These are phyloP conservation scores for Malassezia restricta DNA, from an alignment of 1,284 basidiomycete genomes.

Conservation along the genomic window DNA sequence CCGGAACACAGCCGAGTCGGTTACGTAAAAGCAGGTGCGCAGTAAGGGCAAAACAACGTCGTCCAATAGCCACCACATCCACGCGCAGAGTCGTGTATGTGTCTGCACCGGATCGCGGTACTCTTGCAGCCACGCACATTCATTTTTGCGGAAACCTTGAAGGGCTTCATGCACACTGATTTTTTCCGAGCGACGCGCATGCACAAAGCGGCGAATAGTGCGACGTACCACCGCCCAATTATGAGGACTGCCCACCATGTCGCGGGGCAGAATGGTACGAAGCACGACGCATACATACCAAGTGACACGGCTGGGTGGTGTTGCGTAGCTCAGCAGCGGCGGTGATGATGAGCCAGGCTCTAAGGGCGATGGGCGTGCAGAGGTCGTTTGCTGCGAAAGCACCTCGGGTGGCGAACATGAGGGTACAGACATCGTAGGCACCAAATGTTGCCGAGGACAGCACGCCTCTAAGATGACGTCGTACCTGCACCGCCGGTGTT, in stretches of 20 bases:
- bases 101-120: conserved; percentile 55
- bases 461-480: conserved; percentile 55
- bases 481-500: conserved; percentile 62
- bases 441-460: conserved; percentile 51
- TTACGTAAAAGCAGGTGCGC: conserved; percentile 84
- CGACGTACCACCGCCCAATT: conserved; percentile 61
- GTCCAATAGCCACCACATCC: conserved; percentile 85
- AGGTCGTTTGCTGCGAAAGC: conserved; percentile 48
- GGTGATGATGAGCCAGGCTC: conserved; percentile 47
- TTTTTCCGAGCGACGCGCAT: conserved; percentile 65
- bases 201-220: conserved; percentile 59
- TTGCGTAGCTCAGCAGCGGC: conserved; percentile 62
- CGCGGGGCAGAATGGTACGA: conserved; percentile 59
- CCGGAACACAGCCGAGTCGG: conserved; percentile 76
- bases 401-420: conserved; percentile 45
- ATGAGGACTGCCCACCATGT: conserved; percentile 62
- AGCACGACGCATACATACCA: conserved; percentile 50
- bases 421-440: too few relatives aligned
- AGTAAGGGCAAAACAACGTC: conserved; percentile 68
- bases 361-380: conserved; percentile 59
- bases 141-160: conserved; percentile 63
- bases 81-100: conserved; percentile 61
- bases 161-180: conserved; percentile 66
- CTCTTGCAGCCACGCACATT: conserved; percentile 63
- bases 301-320: conserved; percentile 53